Base-by-base conservation (phyloP, 1,284 basidiomycete species). In the Trametes versicolor region DNA sequence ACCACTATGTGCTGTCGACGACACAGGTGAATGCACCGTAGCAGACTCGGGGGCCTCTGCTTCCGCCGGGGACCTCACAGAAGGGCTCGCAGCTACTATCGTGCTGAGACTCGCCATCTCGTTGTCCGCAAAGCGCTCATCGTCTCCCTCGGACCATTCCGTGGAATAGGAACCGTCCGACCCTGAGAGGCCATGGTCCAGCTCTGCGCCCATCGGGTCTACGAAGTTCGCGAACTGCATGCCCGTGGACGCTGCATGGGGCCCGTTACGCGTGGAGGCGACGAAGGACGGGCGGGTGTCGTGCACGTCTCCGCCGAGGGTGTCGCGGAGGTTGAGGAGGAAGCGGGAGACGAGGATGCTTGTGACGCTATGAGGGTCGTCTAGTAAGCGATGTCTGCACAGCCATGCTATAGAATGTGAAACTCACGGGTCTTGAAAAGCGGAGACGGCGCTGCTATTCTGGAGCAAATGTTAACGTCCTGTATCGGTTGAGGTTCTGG, bases 251-350 rank as follows among this genome's bases (percentile, higher is more conserved):
- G 25, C 8, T 13, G 39, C 21, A 19, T 32, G 17, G 4, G 27
- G 8, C 19, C 4, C 34, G 45, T 48, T 19, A 10, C 25, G 36
- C 2, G n/a, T 21, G 6, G 53, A 55, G 29, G 47, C 52, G 5
- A 64, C 53, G 47, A 60, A 64, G 27, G 62, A 66, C 34, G 61
- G 57, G 15, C 55, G 50, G 5, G 62, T 47, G 25, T 41, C 21
- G 48, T 9, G 39, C 17, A 29, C 56, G 41, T 15, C 17, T 29
- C 37, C 15, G 29, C 23, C 47, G 29, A 41, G 41, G 32, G 45
- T 43, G 41, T 68, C 59, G 25, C 67, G 63, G 8, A 68, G 64
- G 54, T 68, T 68, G 49, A 68, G 51, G n/a, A 68, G 57, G 55
- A 68, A 68, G 15, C 67, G 63, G 27, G 60, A 65, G 21, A 64